Conservation (phyloP, 345 rosid species). For the Hypericum androsaemum region DNA sequence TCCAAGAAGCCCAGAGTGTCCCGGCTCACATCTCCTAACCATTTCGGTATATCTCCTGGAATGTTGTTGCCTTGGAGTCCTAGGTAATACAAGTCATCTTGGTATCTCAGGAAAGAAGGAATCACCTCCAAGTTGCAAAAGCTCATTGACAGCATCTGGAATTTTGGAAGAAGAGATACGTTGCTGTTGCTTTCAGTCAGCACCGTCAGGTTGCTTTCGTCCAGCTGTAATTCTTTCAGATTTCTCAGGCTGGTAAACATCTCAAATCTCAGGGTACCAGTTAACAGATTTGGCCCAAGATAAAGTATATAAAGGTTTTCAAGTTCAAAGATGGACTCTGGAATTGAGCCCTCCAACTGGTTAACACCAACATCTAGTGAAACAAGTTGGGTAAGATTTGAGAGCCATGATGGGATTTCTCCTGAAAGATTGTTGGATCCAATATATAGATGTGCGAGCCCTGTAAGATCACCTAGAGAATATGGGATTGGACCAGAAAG, state of each 20-base stretch:
- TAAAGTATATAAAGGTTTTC: not conserved
- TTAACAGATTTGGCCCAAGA: slow-evolving; percentile 8
- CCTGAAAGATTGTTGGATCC: not conserved
- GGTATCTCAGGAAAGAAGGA: slow-evolving; percentile 12
- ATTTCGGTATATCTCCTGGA: slow-evolving; percentile 15
- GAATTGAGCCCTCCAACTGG: slow-evolving; percentile 16
- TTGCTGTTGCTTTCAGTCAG: not conserved
- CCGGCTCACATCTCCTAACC: slow-evolving; percentile 4
- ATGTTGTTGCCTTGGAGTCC: slow-evolving; percentile 13
- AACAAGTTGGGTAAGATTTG: slow-evolving; percentile 5
- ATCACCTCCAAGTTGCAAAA: slow-evolving; percentile 12
- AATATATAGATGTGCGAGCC: too few species aligned
- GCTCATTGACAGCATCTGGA: not conserved
- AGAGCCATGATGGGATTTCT: not conserved
- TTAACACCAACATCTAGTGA: not conserved
- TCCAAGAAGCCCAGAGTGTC: not conserved
- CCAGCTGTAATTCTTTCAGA: not conserved
- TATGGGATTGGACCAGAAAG: slow-evolving; percentile 5
- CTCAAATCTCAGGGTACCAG: slow-evolving; percentile 7
- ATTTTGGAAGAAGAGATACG: not conserved
- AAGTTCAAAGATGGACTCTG: slow-evolving; percentile 6
- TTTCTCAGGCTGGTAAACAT: not conserved
- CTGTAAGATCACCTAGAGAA: too few species aligned
- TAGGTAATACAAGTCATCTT: not conserved
- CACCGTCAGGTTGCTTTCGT: slow-evolving; percentile 7